Base-by-base conservation (phyloP, 2,329 filamentous ascomycete genomes). In the Phyllosticta paracitricarpa region DNA sequence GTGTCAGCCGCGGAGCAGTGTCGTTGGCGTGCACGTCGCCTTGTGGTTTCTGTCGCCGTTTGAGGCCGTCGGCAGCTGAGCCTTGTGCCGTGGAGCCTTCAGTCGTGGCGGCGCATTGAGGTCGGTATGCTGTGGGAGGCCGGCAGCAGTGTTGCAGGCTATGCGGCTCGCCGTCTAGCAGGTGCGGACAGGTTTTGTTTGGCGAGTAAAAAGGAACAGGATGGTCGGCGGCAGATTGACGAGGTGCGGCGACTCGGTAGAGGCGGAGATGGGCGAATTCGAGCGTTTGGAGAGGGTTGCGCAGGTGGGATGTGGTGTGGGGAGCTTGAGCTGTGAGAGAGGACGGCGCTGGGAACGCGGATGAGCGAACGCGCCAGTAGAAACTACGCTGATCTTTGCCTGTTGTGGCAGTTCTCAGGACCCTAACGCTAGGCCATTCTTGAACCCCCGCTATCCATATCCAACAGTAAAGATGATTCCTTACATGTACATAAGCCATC, bases 341-440 rank as follows among this genome's bases (percentile, higher is more conserved):
- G 87, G 0, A 77, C 82, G 4, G 79, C 80, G 4, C 71, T 88
- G 4, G 77, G 82, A 0, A 86, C 85, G 0, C 73, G 76, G 55
- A 76, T 84, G 0, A 86, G 86, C 0, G 70, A 88, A 1, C 69
- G 89, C 28, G 79, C 88, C 63, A 82, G 83, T 0, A 76, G 74
- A 63, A 73, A 77, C 35, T 61, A 56, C 58, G 58, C 25, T 19
- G 58, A 61, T 61, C 58, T 48, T 56, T 61, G 10, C 58, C n/a
- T 7, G 4, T 25, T 56, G 25, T 0, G 40, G 58, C 12, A 61
- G 40, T 17, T n/a, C 14, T 6, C 12, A 48, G 26, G 19, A 22
- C 54, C 58, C 54, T 56, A 52, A 24, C 12, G 12, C 54, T 52
- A 52, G 25, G 2, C 58, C 53, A 1, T 24, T 51, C 19, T 22